Evolutionary conservation across 1,139 yeast genomes (phyloP), one percentile per base, ranked within the genome.

Genomic region (Saccharomyces hybrid): DNA sequence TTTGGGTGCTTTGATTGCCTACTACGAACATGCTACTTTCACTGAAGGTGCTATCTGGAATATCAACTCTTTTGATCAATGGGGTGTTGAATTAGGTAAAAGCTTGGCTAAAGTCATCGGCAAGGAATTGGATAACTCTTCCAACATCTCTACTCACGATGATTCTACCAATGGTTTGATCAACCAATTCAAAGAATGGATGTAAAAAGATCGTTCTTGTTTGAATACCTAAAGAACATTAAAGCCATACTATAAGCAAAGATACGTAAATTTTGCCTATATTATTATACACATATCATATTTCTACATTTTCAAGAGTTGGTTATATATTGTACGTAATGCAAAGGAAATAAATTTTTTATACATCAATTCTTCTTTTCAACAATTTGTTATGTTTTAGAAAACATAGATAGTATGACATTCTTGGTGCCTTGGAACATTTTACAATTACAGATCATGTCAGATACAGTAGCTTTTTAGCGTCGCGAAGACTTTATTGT

Each of bases 71-170:
- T 93, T 89, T 71, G 99, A 93, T 78, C 99, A 93, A 80, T 93
- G 98, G 97, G 99, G 99, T 75, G 99, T 93, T 68, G 99, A 93
- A 78, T 86, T 93, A 68, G 99, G 99, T 73, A 93, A 93, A 79
- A 95, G 87, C 54, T 83, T 93, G 71, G 99, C 99, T 70, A 93
- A 93, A 84, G 95, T 81, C 60, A 93, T 93, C 70, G 95, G 95
- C 65, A 80, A 81, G 67, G 97, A 93, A 77, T 83, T 93, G 71
- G 84, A 86, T 62, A 83, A 80, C 70, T 69, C 76, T 53, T 71
- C 73, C 51, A 75, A 76, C 51, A 84, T 88, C 56, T 69, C 76
- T 47, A 70, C 83, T 57, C 99, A 93, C 73, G 99, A 93, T 71
- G 84, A 86, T 47, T 88, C 96, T 54, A 93, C 99, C 67, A 87